Conservation (phyloP, 2,329 filamentous ascomycete genomes). For the Talaromyces sp. region DNA sequence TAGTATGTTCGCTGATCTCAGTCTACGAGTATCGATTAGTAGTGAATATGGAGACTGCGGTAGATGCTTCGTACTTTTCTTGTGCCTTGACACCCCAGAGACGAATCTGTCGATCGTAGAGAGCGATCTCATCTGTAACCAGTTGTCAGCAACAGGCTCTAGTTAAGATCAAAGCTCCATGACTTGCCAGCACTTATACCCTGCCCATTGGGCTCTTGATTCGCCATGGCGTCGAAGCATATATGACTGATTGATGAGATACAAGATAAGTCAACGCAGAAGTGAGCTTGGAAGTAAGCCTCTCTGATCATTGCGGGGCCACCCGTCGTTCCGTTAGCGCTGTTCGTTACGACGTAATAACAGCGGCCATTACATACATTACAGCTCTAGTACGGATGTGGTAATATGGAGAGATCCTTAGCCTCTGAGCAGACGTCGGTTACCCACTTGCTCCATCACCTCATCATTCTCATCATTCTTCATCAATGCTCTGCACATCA, state of each 20-base stretch:
- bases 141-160: conserved; percentile 3
- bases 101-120: conserved; percentile 95
- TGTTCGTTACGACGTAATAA: not conserved
- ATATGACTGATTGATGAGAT: not conserved
- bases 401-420: not conserved
- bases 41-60: not conserved
- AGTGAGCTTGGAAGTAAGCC: conserved; percentile 3
- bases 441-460: not conserved
- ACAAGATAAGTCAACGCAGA: not conserved
- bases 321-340: not conserved
- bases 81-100: conserved; percentile 97
- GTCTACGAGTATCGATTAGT: conserved; percentile 47
- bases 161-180: not conserved
- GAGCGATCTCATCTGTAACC: conserved; percentile 78
- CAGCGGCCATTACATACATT: not conserved
- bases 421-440: not conserved
- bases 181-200: conserved; percentile 35
- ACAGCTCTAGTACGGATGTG: not conserved
- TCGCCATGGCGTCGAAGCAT: conserved; percentile 21
- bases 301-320: conserved; percentile 12
- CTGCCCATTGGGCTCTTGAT: conserved; percentile 24
- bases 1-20: conserved; percentile 84
- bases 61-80: conserved; percentile 54
- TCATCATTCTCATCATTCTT: not conserved
- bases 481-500: not conserved